Conservation (phyloP, 768 basidiomycete genomes). For the Lepiota venenata region DNA sequence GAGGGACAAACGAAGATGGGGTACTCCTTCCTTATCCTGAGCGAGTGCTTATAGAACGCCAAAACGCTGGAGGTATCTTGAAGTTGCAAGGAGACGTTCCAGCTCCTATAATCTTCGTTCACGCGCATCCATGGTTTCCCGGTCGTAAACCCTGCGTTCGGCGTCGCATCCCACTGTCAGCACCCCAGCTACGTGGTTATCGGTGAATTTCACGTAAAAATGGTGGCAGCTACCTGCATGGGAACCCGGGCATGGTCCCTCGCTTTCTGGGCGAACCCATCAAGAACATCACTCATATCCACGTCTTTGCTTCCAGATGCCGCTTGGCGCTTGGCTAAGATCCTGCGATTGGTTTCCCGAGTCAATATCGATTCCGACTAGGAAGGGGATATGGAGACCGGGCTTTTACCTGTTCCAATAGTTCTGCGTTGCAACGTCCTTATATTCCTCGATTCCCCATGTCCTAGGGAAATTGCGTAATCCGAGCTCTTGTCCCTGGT, state of each 20-base stretch:
- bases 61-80: slow-evolving; percentile 49
- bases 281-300: slow-evolving; percentile 61
- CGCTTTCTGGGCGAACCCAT: slow-evolving; percentile 55
- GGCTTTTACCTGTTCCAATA: slow-evolving; percentile 49
- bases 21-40: slow-evolving; percentile 49
- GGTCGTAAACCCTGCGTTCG: slow-evolving; percentile 62
- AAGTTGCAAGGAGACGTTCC: slow-evolving; percentile 53
- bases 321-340: slow-evolving; percentile 33
- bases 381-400: too few relatives aligned
- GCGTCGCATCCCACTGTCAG: slow-evolving; percentile 50
- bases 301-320: slow-evolving; percentile 36
- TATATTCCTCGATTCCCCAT: slow-evolving; percentile 74
- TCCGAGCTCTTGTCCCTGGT: slow-evolving; percentile 75
- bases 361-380: not conserved
- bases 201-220: not conserved
- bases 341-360: slow-evolving; percentile 22
- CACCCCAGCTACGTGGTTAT: not conserved
- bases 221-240: slow-evolving; percentile 46
- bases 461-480: slow-evolving; percentile 56
- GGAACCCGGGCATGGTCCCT: slow-evolving; percentile 72
- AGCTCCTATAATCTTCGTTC: slow-evolving; percentile 59
- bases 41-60: slow-evolving; percentile 57
- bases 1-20: slow-evolving; percentile 45
- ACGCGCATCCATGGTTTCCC: slow-evolving; percentile 74
- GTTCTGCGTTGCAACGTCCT: slow-evolving; percentile 62